These are phyloP conservation scores for Agastache rugosa DNA, from an alignment of 257 asterid species.

Conservation along the genomic window DNA sequence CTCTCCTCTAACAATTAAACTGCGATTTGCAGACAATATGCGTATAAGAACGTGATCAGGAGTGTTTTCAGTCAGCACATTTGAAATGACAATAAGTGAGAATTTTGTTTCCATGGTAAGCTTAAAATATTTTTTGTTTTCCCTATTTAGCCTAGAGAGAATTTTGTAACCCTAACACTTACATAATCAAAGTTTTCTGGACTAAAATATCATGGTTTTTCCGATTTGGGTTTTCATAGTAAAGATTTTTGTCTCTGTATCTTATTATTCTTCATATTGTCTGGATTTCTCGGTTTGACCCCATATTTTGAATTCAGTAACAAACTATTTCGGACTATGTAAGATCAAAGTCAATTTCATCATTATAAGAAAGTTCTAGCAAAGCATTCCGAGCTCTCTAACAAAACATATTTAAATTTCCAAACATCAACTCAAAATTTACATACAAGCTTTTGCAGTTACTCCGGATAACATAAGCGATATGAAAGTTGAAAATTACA, in stretches of 20 bases:
- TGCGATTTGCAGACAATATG: not conserved
- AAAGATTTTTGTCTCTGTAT: not conserved
- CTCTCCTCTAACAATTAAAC: not conserved
- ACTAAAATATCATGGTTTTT: not conserved
- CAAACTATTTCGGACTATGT: not conserved
- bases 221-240: not conserved
- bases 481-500: not conserved
- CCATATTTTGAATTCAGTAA: not conserved
- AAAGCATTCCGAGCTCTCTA: conserved; percentile 16
- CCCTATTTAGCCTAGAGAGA: too few species aligned
- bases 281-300: not conserved
- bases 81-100: too few species aligned
- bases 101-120: too few species aligned
- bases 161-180: not conserved
- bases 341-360: not conserved
- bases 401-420: conserved; percentile 1
- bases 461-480: conserved; percentile 10
- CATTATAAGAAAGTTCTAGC: conserved; percentile 8
- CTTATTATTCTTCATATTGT: not conserved
- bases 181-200: not conserved
- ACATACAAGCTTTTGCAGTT: conserved; percentile 8
- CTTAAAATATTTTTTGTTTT: too few species aligned
- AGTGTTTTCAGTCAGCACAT: not conserved
- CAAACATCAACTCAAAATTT: not conserved
- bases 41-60: too few species aligned